These are phyloP conservation scores for Linderina pennispora DNA, from an alignment of 192 early-diverging fungal species.

Conservation along the genomic window DNA sequence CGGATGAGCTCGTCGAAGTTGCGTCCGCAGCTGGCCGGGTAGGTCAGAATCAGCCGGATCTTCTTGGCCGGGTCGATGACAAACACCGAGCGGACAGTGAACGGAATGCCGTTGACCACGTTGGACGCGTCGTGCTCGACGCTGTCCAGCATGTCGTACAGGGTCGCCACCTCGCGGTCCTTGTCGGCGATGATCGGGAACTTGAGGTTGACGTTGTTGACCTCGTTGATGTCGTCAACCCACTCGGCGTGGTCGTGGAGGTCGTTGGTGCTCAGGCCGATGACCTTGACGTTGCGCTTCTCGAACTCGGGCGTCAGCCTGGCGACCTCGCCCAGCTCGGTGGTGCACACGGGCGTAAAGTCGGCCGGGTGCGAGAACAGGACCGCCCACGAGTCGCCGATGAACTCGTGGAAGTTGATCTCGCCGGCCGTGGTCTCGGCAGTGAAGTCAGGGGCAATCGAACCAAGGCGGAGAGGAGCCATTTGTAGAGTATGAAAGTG, in stretches of 20 bases:
- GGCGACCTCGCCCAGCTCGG: conserved; percentile 92
- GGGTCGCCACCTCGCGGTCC: conserved; percentile 73
- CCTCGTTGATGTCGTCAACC: conserved; percentile 92
- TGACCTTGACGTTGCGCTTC: conserved; percentile 77
- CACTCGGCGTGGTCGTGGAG: conserved; percentile 77
- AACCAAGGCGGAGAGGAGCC: conserved; percentile 55
- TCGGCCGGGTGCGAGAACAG: conserved; percentile 99
- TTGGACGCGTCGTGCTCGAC: conserved; percentile 85
- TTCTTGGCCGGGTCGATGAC: conserved; percentile 89
- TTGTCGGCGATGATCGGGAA: conserved; percentile 98
- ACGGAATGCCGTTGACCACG: conserved; percentile 79
- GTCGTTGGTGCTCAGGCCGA: conserved; percentile 91
- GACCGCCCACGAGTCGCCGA: conserved; percentile 81
- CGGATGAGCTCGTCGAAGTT: conserved; percentile 98
- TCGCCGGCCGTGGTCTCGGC: conserved; percentile 82
- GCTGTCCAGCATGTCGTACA: conserved; percentile 96
- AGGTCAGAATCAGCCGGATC: conserved; percentile 86
- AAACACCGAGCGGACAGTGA: conserved; percentile 95
- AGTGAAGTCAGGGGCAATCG: conserved; percentile 66
- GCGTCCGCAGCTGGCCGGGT: conserved; percentile 87
- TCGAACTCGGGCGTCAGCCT: conserved; percentile 71
- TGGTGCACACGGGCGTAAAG: conserved; percentile 94
- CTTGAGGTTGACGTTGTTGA: conserved; percentile 64
- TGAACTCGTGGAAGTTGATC: conserved; percentile 90
- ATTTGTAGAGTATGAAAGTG: conserved; percentile 10